Evolutionary conservation across 768 basidiomycete species (phyloP).

Genomic region (Sarcodon aspratus): DNA sequence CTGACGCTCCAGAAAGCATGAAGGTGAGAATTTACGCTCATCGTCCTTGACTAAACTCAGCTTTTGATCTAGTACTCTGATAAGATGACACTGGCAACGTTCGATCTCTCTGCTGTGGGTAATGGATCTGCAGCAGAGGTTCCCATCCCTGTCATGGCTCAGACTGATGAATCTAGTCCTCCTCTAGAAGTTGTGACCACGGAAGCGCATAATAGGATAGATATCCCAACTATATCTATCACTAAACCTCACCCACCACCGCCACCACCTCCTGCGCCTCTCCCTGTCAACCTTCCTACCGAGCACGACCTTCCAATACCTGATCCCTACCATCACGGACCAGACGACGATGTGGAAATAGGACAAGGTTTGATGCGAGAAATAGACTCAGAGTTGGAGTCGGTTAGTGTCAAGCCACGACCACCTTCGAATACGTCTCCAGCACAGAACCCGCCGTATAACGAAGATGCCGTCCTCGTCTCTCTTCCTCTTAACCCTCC

Average conservation of each 20-base stretch:
- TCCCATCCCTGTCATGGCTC: constrained; percentile 50
- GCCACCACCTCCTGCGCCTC: constrained; percentile 36
- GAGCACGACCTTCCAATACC: constrained; percentile 30
- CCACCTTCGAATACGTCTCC: not conserved
- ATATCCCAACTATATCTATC: constrained; percentile 46
- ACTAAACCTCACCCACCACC: constrained; percentile 33
- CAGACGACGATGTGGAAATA: constrained; percentile 8
- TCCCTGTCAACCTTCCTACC: constrained; percentile 61
- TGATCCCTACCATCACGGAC: not conserved
- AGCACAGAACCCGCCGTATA: not conserved
- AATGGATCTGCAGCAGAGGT: constrained; percentile 41
- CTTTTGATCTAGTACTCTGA: not conserved
- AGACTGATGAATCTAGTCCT: constrained; percentile 3
- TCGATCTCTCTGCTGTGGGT: not conserved
- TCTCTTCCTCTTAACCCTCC: not conserved
- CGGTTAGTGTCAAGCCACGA: not conserved
- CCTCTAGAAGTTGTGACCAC: constrained; percentile 6
- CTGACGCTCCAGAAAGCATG: constrained; percentile 28
- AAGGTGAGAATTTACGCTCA: not conserved
- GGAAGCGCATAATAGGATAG: constrained; percentile 11
- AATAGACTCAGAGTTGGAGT: constrained; percentile 1
- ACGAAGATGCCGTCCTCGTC: not conserved
- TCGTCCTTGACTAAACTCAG: not conserved
- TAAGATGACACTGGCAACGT: not conserved
- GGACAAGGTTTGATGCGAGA: constrained; percentile 8